Percentiles rank a stretch among this genome's conserved stretches.
Evolutionary conservation across 140 eudicot species (phyloP).

Genomic region (Erigeron philadelphicus): DNA sequence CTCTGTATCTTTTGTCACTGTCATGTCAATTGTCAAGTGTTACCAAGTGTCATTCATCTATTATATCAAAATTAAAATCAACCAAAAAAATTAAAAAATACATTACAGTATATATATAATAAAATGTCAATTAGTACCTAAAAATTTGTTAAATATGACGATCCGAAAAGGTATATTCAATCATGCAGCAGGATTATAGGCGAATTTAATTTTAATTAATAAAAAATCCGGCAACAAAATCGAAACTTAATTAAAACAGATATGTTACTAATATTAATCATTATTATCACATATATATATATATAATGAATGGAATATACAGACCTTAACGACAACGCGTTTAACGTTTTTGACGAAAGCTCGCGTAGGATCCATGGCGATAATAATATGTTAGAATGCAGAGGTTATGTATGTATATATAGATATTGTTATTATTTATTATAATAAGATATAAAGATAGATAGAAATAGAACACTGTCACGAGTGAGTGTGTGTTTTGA

Average conservation of each 20-base stretch:
- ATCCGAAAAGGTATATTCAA: conserved; percentile 30
- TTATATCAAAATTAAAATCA: neutral
- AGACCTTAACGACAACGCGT: conserved; percentile 85
- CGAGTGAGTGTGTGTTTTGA: conserved; percentile 2
- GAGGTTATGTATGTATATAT: neutral
- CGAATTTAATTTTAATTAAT: conserved; percentile 6
- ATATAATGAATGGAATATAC: neutral
- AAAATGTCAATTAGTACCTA: too few relatives aligned
- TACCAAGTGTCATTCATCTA: conserved; percentile 39
- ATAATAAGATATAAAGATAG: neutral
- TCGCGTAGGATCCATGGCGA: conserved; percentile 72
- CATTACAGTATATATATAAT: neutral
- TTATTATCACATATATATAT: neutral
- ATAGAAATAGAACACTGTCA: too few relatives aligned
- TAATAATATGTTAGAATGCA: conserved; percentile 12
- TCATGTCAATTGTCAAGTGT: conserved; percentile 5
- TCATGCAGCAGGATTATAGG: conserved; percentile 26
- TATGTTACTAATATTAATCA: too few relatives aligned
- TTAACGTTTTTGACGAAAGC: conserved; percentile 68
- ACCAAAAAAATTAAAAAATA: too few relatives aligned
- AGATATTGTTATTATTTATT: neutral
- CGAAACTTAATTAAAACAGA: too few relatives aligned
- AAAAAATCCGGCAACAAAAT: too few relatives aligned
- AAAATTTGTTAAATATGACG: conserved; percentile 11
- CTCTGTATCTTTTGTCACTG: conserved; percentile 13